Evolutionary conservation across 1,284 basidiomycete genomes (phyloP).

Genomic region (Cryptococcus sp.): DNA sequence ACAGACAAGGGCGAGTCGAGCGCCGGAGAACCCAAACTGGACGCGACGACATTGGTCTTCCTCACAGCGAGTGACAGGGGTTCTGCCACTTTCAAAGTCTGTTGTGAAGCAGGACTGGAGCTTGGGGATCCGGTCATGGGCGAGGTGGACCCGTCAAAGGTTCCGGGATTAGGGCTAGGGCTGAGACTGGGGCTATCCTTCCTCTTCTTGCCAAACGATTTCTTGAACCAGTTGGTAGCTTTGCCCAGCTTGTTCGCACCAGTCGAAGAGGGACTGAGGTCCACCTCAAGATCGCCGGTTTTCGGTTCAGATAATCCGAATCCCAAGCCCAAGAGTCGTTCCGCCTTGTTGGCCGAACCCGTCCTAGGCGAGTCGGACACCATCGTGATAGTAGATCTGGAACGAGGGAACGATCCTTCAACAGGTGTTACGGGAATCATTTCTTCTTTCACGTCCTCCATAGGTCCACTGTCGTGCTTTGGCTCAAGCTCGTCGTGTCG

Average conservation of each 20-base stretch:
- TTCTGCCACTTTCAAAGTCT: background rate
- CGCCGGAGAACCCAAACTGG: background rate
- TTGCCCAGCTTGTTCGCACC: slow-evolving; percentile 33
- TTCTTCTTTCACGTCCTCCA: slow-evolving; percentile 21
- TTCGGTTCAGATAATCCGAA: slow-evolving; percentile 20
- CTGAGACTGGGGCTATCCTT: slow-evolving; percentile 8
- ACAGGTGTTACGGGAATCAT: slow-evolving; percentile 24
- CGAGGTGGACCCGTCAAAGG: no score
- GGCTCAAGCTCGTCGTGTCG: slow-evolving; percentile 56
- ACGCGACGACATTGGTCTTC: background rate
- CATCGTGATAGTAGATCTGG: slow-evolving; percentile 54
- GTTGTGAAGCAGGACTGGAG: background rate
- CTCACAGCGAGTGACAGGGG: no score
- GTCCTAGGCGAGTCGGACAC: slow-evolving; percentile 36
- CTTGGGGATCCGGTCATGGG: no score
- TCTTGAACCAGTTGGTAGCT: slow-evolving; percentile 51
- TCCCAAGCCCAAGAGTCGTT: slow-evolving; percentile 43
- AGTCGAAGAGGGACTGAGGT: background rate
- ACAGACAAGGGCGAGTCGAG: slow-evolving; percentile 8
- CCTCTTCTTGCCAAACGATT: slow-evolving; percentile 44
- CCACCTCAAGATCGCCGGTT: slow-evolving; percentile 12
- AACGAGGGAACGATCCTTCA: slow-evolving; percentile 29
- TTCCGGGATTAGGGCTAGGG: no score
- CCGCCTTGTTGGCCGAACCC: slow-evolving; percentile 36
- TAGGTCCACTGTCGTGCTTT: slow-evolving; percentile 6